Conservation (phyloP, 345 rosid species). For the Eucalyptus tenuipes region DNA sequence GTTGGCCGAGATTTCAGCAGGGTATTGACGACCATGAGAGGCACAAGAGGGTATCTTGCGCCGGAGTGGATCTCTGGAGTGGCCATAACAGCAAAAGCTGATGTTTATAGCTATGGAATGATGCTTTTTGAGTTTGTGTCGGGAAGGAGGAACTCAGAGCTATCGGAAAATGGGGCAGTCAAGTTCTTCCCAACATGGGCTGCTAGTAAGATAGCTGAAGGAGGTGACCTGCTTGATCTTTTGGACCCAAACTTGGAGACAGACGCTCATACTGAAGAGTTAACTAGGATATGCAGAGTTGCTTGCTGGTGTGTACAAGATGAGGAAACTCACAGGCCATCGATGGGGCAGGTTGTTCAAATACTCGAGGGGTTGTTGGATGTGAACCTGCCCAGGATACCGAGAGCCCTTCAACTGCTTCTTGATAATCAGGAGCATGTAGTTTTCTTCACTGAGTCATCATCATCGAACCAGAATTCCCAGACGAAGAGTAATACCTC, state of each 20-base stretch:
- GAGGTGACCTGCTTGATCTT: slow-evolving; percentile 31
- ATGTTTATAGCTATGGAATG: slow-evolving; percentile 90
- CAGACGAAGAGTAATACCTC: slow-evolving; percentile 12
- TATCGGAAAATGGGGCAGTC: slow-evolving; percentile 27
- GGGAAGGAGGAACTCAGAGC: slow-evolving; percentile 69
- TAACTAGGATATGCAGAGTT: slow-evolving; percentile 42
- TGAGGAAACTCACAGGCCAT: slow-evolving; percentile 54
- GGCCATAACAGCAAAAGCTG: slow-evolving; percentile 72
- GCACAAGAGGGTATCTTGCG: slow-evolving; percentile 88
- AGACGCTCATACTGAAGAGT: slow-evolving; percentile 43
- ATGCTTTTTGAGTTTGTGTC: slow-evolving; percentile 74
- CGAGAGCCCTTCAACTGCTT: slow-evolving; percentile 45
- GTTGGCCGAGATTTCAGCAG: slow-evolving; percentile 80
- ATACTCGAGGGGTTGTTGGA: slow-evolving; percentile 65
- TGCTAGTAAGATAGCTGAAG: slow-evolving; percentile 29
- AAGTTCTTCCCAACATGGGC: slow-evolving; percentile 57
- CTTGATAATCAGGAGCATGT: slow-evolving; percentile 14
- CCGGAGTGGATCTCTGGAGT: slow-evolving; percentile 92
- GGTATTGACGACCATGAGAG: slow-evolving; percentile 74
- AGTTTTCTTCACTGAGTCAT: slow-evolving; percentile 36
- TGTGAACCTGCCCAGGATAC: slow-evolving; percentile 48
- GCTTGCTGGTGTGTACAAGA: slow-evolving; percentile 93
- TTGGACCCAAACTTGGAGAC: slow-evolving; percentile 39
- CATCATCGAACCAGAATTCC: slow-evolving; percentile 23
- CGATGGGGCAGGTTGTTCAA: slow-evolving; percentile 90